Base-by-base conservation (phyloP, 192 early-diverging fungal species). In the Coemansia sp. region DNA sequence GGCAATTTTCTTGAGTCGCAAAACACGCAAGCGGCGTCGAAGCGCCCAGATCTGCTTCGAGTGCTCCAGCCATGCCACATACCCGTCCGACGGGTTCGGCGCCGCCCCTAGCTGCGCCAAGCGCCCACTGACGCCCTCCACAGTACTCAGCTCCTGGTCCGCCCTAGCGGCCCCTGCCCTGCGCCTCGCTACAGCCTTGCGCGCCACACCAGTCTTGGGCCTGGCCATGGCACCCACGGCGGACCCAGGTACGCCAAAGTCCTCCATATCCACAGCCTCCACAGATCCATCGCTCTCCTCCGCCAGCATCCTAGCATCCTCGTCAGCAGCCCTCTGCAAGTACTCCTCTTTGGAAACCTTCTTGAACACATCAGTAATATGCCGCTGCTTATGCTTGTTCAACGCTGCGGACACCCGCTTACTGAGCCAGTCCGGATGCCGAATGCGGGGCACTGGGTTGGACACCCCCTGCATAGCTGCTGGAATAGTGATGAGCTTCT, bases 401-500 rank as follows among this genome's bases (percentile, higher is more conserved):
- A 92, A 85, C n/a, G 86, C 79, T 0, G 83, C 84, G 7, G 85
- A 83, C 5, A 97, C 86, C 10, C 93, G 86, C 68, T 93, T 92
- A 20, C 85, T 83, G 39, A 99, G 76, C 97, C 97, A 99, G 62
- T 98, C 94, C 2, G 97, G 97, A 72, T 98, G 95, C 1, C 82
- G 74, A 14, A 99, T 87, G 34, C 97, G 86, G 8, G 94, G 94
- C 21, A 99, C 90, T 0, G 97, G 97, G 71, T 99, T 99, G 5
- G 82, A 31, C 10, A 99, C 89, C 42, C 91, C 88, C 72, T 99
- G 97, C 93, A 96, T 93, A 0, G 95, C 95, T 8, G 97, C 97
- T 0, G 97, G 97, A 69, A 99, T 99, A 1, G 95, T 97, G 63
- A 99, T 96, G 26, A 98, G 79, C 73, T 98, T 99, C 70, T 95